Evolutionary conservation across 306 rosid genomes (phyloP).

Genomic region (Prunus kanzakura): DNA sequence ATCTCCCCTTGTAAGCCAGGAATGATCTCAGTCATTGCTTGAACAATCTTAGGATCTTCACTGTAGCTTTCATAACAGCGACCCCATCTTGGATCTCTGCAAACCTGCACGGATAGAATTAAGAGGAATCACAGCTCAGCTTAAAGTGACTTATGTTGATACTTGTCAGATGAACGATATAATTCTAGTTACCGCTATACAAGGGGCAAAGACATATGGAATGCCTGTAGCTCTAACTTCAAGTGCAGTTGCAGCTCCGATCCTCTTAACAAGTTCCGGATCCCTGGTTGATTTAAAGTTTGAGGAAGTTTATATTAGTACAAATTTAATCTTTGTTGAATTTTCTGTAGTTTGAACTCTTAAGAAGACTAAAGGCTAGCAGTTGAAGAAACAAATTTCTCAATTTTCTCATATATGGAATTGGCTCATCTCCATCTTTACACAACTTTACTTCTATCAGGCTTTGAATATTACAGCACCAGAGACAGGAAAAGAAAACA

Average conservation of each 20-base stretch:
- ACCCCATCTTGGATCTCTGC: constrained; percentile 51
- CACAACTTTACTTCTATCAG: too few species aligned
- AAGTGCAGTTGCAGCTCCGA: constrained; percentile 40
- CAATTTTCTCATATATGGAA: too few species aligned
- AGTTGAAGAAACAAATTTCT: too few species aligned
- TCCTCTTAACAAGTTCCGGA: constrained; percentile 31
- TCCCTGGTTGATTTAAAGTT: constrained; percentile 20
- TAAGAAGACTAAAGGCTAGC: background rate
- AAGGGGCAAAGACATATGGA: constrained; percentile 39
- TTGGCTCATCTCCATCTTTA: too few species aligned
- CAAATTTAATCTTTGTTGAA: background rate
- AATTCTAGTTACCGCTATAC: constrained; percentile 27
- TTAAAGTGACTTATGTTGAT: background rate
- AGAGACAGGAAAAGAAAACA: too few species aligned
- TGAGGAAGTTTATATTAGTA: background rate
- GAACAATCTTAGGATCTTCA: constrained; percentile 30
- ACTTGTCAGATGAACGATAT: background rate
- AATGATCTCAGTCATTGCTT: constrained; percentile 34
- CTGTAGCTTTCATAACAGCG: constrained; percentile 44
- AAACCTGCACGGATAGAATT: constrained; percentile 19
- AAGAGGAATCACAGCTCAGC: background rate
- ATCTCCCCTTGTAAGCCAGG: constrained; percentile 41
- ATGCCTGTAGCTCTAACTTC: constrained; percentile 44
- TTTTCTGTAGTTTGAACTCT: background rate
- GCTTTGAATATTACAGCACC: too few species aligned